Conservation (phyloP, 768 basidiomycete species). For the Stropharia rugosoannulata region DNA sequence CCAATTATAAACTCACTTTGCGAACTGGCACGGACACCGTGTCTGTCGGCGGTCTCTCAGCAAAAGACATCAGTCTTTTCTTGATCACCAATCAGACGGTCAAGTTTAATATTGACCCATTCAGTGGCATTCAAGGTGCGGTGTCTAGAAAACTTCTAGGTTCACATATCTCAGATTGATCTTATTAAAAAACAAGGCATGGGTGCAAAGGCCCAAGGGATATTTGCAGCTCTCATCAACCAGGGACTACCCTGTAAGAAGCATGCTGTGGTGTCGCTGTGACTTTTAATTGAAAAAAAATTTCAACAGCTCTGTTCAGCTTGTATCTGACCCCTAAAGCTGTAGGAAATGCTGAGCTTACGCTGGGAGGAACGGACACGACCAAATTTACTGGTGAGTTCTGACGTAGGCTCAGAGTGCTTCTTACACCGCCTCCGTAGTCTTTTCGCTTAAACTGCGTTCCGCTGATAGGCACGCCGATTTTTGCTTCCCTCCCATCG, state of each 20-base stretch:
- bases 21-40: constrained; percentile 48
- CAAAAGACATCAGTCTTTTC: constrained; percentile 38
- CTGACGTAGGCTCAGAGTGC: constrained; percentile 6
- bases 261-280: neutral
- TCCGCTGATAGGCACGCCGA: constrained; percentile 34
- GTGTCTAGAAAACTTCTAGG: neutral
- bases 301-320: constrained; percentile 44
- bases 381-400: constrained; percentile 48
- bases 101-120: constrained; percentile 52
- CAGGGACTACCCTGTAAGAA: constrained; percentile 50
- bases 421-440: constrained; percentile 8
- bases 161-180: neutral
- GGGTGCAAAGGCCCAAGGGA: constrained; percentile 47
- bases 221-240: constrained; percentile 44
- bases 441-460: constrained; percentile 9
- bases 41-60: constrained; percentile 42
- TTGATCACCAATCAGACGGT: constrained; percentile 55
- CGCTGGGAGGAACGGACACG: constrained; percentile 50
- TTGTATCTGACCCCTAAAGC: constrained; percentile 46
- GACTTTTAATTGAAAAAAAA: neutral
- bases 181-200: constrained; percentile 34
- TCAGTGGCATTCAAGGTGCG: constrained; percentile 54
- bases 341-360: constrained; percentile 51
- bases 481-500: constrained; percentile 40
- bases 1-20: constrained; percentile 46